phyloP scores from a whole-genome alignment of 2,329 filamentous ascomycete genomes.

The Achaetomium macrosporum region DNA sequence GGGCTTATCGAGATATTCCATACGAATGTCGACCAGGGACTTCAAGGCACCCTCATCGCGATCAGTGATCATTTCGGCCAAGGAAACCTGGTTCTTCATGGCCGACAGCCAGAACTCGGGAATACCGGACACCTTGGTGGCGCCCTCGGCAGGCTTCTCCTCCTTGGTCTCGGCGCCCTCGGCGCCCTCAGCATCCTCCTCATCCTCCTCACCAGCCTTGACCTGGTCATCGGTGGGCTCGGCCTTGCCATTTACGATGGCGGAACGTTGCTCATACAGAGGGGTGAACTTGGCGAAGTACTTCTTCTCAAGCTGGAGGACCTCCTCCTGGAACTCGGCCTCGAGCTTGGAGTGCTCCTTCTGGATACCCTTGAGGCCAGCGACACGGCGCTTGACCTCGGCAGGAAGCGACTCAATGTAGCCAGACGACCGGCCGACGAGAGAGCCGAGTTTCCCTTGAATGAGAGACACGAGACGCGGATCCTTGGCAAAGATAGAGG shows the following conservation, averaged over 20 bases:
- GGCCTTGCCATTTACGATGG: constrained; percentile 79
- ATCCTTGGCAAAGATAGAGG: constrained; percentile 92
- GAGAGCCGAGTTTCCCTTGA: constrained; percentile 86
- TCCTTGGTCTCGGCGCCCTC: constrained; percentile 49
- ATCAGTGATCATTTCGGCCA: constrained; percentile 98
- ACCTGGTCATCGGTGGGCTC: constrained; percentile 88
- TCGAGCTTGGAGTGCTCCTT: constrained; percentile 98
- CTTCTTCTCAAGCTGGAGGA: constrained; percentile 97
- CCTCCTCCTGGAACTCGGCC: constrained; percentile 97
- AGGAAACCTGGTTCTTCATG: constrained; percentile 98
- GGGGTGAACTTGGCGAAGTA: constrained; percentile 99
- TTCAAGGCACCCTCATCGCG: constrained; percentile 92
- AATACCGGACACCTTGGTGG: constrained; percentile 62
- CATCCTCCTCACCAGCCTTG: constrained; percentile 74
- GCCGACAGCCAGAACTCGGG: constrained; percentile 99
- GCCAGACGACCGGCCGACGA: constrained; percentile 91
- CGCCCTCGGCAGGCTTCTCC: constrained; percentile 51
- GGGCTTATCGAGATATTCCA: constrained; percentile 98
- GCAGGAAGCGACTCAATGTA: constrained; percentile 95
- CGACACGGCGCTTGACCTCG: constrained; percentile 84
- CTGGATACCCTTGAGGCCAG: constrained; percentile 94
- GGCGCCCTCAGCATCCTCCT: constrained; percentile 58
- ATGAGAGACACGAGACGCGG: constrained; percentile 95
- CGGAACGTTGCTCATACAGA: constrained; percentile 88
- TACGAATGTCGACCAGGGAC: constrained; percentile 84